Percentiles rank a stretch among this genome's conserved stretches.
phyloP scores from a whole-genome alignment of 148 eudicot genomes.

The Dysphania ambrosioides region DNA sequence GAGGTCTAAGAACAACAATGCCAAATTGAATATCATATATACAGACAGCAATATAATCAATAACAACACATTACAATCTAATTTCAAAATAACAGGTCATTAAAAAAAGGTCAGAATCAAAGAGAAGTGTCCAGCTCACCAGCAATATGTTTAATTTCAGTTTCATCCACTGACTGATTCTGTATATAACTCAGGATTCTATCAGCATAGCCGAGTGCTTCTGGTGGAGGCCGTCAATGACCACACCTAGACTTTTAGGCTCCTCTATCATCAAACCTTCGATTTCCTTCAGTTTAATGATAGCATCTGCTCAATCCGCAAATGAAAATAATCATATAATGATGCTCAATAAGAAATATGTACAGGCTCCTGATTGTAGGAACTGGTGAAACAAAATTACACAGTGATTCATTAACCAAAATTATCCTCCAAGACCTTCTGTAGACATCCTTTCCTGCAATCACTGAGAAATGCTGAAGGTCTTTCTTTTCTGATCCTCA shows the following conservation, averaged over 20 bases:
- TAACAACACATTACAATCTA: not conserved
- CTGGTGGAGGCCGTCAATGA: constrained; percentile 57
- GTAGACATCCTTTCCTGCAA: constrained; percentile 49
- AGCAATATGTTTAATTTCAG: constrained; percentile 63
- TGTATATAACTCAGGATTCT: constrained; percentile 47
- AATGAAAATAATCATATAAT: constrained; percentile 6
- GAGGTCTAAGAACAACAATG: not conserved
- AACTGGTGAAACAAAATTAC: not conserved
- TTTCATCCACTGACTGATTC: constrained; percentile 61
- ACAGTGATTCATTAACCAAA: constrained; percentile 6
- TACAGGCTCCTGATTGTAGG: not conserved
- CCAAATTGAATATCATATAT: not conserved
- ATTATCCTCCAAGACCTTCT: constrained; percentile 58
- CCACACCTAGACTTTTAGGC: constrained; percentile 42
- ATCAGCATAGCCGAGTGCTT: constrained; percentile 67
- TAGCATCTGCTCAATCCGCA: constrained; percentile 45
- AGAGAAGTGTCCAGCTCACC: constrained; percentile 37
- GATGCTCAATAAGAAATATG: constrained; percentile 15
- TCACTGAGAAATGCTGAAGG: constrained; percentile 38
- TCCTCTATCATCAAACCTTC: constrained; percentile 72
- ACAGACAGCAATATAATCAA: not conserved
- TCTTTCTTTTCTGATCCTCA: constrained; percentile 45
- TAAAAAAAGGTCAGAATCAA: not conserved
- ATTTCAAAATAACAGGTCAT: not conserved
- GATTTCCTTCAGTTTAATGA: constrained; percentile 36